A percentile compares a stretch with the other conserved stretches of the same genome.
Evolutionary conservation across 495 filamentous ascomycete genomes (phyloP).

Genomic region (Penicillium nucicola): DNA sequence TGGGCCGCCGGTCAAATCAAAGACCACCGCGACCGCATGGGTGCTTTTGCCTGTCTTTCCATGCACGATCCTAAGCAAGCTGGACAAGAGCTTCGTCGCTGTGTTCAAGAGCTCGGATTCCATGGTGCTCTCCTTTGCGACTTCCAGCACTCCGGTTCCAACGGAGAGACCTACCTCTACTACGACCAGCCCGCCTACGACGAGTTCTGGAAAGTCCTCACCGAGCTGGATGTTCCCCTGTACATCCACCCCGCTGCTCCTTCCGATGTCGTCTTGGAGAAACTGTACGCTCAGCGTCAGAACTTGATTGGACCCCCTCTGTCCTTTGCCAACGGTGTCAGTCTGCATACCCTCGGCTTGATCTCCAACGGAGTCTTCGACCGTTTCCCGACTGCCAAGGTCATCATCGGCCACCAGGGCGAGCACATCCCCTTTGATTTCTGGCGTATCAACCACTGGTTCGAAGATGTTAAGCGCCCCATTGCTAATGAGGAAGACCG

Average conservation of each 20-base stretch:
- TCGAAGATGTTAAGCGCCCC: slow-evolving; percentile 31
- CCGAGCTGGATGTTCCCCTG: slow-evolving; percentile 49
- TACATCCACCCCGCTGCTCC: slow-evolving; percentile 50
- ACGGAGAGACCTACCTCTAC: slow-evolving; percentile 42
- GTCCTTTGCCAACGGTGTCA: slow-evolving; percentile 34
- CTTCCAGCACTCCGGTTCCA: slow-evolving; percentile 28
- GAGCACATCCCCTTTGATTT: slow-evolving; percentile 57
- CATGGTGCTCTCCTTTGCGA: slow-evolving; percentile 50
- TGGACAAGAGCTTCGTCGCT: slow-evolving; percentile 43
- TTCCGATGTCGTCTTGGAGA: slow-evolving; percentile 21
- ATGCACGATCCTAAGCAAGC: slow-evolving; percentile 45
- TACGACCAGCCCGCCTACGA: slow-evolving; percentile 48
- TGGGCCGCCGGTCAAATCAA: slow-evolving; percentile 41
- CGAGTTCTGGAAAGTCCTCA: slow-evolving; percentile 44
- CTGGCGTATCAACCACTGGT: slow-evolving; percentile 51
- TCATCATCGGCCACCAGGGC: slow-evolving; percentile 58
- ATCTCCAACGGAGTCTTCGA: slow-evolving; percentile 40
- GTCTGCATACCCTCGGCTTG: slow-evolving; percentile 37
- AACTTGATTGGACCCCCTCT: slow-evolving; percentile 32
- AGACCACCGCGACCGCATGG: slow-evolving; percentile 43
- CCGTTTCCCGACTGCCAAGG: slow-evolving; percentile 42
- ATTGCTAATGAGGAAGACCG: slow-evolving; percentile 15
- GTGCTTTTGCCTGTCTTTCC: slow-evolving; percentile 41
- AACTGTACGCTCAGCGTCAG: slow-evolving; percentile 21
- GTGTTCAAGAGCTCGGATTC: slow-evolving; percentile 47